Percentiles rank a stretch among this genome's conserved stretches.
These are phyloP conservation scores for Paragyromitra xinjiangensis DNA, from an alignment of 495 filamentous ascomycete species.

Conservation along the genomic window DNA sequence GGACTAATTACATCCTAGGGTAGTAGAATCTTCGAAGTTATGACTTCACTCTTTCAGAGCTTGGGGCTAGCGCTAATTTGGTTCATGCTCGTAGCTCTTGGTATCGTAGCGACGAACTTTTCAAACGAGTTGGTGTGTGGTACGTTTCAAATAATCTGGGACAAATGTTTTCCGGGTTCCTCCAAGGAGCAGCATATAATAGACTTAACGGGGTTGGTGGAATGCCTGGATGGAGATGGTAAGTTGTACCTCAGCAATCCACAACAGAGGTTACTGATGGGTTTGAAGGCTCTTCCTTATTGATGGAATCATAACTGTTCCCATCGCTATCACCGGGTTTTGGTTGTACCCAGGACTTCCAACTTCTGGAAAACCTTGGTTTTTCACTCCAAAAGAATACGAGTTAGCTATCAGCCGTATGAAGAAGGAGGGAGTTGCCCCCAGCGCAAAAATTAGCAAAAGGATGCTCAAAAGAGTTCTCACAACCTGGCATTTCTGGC, in stretches of 20 bases:
- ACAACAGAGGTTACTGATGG: background rate
- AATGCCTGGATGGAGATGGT: conserved; percentile 36
- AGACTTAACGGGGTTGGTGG: conserved; percentile 60
- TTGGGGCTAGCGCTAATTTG: background rate
- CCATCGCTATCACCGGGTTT: conserved; percentile 66
- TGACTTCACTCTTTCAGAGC: background rate
- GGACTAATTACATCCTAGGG: conserved; percentile 32
- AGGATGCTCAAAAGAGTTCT: conserved; percentile 61
- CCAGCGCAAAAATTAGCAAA: conserved; percentile 58
- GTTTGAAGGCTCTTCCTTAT: conserved; percentile 63
- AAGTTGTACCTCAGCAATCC: background rate
- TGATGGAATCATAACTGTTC: conserved; percentile 62
- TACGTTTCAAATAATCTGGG: conserved; percentile 50
- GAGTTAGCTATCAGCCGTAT: conserved; percentile 61
- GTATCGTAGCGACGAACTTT: conserved; percentile 44
- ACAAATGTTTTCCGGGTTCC: conserved; percentile 68
- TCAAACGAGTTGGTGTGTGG: conserved; percentile 60
- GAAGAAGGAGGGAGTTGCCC: conserved; percentile 61
- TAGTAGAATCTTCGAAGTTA: background rate
- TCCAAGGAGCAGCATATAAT: conserved; percentile 67
- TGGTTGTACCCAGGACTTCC: conserved; percentile 70
- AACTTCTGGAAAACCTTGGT: conserved; percentile 67
- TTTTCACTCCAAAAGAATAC: conserved; percentile 54
- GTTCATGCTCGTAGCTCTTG: conserved; percentile 9
- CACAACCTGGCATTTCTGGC: conserved; percentile 62